Base-by-base conservation (phyloP, 1,284 basidiomycete species). In the Cystobasidium slooffiae region DNA sequence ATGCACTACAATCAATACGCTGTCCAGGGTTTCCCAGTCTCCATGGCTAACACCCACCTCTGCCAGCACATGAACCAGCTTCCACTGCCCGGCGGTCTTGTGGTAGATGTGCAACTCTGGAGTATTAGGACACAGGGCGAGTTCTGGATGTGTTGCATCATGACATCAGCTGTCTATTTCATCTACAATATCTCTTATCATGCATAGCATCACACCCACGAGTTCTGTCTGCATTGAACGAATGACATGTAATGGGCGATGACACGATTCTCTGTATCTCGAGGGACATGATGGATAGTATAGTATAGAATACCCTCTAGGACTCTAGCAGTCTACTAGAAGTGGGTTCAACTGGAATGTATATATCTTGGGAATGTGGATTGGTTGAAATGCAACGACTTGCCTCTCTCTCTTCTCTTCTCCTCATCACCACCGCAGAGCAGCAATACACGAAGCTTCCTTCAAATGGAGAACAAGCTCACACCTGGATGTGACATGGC, bases 41-140 rank as follows among this genome's bases (percentile, higher is more conserved):
- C 46, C 6, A 49, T 49, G 46, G 12, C 46, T n/a, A 9, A 49
- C 14, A 39, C 86, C 41, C 72, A 93, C 94, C 88, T 98, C 95
- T 18, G 91, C 85, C 24, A 99, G 87, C 0, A 90, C 92, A 79
- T 94, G 91, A 14, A 88, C 87, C 20, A 89, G 83, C 37, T 87
- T 86, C 94, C 94, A 98, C 75, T 79, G 78, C 31, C 89, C 88
- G 6, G 88, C 88, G 67, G 87, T 85, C 75, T 87, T 87, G 63
- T 86, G 82, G 80, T 92, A 92, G 82, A 99, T 92, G 82, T 91
- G 90, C 5, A 91, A 91, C 77, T 94, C 92, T 82, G 92, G 92
- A 61, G 89, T 90, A 84, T 97, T 97, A 81, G 96, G 86, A 81
- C 92, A 94, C 65, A 95, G 89, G 65, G 93, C 94, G 65, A 99